Conservation (phyloP, 1,139 yeast species). For the Hemisphaericaspora lyxosophila region DNA sequence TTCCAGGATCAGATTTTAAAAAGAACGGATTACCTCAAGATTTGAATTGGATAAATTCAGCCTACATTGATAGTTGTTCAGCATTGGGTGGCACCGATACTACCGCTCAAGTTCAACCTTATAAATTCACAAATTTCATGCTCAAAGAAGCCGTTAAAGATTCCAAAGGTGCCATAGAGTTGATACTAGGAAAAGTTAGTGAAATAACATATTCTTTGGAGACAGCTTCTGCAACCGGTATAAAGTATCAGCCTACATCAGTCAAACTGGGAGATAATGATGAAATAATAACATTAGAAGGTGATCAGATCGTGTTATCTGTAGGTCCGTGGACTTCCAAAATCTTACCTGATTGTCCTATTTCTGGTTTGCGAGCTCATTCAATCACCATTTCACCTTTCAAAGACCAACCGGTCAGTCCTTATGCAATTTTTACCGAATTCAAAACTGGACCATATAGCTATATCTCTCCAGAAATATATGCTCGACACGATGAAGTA, state of each 20-base stretch:
- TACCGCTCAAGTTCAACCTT: slow-evolving; percentile 97
- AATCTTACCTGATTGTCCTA: slow-evolving; percentile 87
- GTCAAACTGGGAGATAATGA: slow-evolving; percentile 31
- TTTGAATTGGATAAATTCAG: slow-evolving; percentile 77
- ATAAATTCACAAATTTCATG: slow-evolving; percentile 80
- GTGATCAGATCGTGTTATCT: slow-evolving; percentile 77
- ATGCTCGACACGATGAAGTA: slow-evolving; percentile 93
- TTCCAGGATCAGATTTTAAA: slow-evolving; percentile 14
- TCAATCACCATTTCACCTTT: slow-evolving; percentile 89
- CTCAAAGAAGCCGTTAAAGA: slow-evolving; percentile 74
- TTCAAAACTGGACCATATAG: slow-evolving; percentile 63
- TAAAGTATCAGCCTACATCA: slow-evolving; percentile 61
- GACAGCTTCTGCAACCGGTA: slow-evolving; percentile 65
- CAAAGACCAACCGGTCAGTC: slow-evolving; percentile 67
- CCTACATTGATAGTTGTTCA: slow-evolving; percentile 71
- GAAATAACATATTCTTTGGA: slow-evolving; percentile 63
- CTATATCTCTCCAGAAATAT: slow-evolving; percentile 87
- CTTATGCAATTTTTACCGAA: slow-evolving; percentile 94
- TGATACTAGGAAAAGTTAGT: slow-evolving; percentile 80
- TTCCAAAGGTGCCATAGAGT: slow-evolving; percentile 73
- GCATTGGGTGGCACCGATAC: slow-evolving; percentile 82
- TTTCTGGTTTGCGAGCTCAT: slow-evolving; percentile 89
- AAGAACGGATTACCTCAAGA: slow-evolving; percentile 58
- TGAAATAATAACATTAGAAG: slow-evolving; percentile 44
- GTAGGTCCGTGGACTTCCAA: slow-evolving; percentile 98